Base-by-base conservation (phyloP, 306 rosid species). In the Ammopiptanthus mongolicus region DNA sequence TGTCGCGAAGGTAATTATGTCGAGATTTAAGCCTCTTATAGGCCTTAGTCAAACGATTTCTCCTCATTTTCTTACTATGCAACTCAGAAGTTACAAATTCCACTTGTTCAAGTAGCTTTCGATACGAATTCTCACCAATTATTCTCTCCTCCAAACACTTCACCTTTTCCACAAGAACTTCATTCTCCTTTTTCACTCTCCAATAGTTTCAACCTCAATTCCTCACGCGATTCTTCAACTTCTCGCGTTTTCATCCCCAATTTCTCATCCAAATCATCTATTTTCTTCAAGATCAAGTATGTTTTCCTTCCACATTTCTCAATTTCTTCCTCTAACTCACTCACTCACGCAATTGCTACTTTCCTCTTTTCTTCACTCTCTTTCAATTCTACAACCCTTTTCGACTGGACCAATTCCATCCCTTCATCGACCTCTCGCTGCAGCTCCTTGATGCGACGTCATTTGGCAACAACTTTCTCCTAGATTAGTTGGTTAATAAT, bases 21-120 rank as follows among this genome's bases (percentile, higher is more conserved):
- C 90, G 96, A 71, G 97, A 90, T 76, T 88, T 92, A 33, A 92
- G 88, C 50, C 78, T 88, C 80, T 86, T 95, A 90, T 77, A 88
- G 0, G 86, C 85, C 28, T 82, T 91, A 60, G 61, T 57, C 4
- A 72, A 41, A 2, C 65, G 73, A 58, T 56, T 69, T 51, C 55
- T 81, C 84, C 80, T 87, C 81, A 68, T 71, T 80, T 52, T 90
- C 83, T 90, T 95, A 13, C 28, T 78, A 78, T 18, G 56, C 78
- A 94, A 50, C 77, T 88, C 91, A 22, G 65, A 41, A 21, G 61
- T 28, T 55, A 82, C 21, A 31, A 52, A 44, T 71, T 82, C 90
- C 72, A 84, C 72, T 71, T 81, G 65, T 65, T 84, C 81, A 23
- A 52, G 44, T 2, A 80, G 44, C 59, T 82, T 83, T 34, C 71